These are phyloP conservation scores for Tardiomyces digboiensis DNA, from an alignment of 1,139 yeast species.

Conservation along the genomic window DNA sequence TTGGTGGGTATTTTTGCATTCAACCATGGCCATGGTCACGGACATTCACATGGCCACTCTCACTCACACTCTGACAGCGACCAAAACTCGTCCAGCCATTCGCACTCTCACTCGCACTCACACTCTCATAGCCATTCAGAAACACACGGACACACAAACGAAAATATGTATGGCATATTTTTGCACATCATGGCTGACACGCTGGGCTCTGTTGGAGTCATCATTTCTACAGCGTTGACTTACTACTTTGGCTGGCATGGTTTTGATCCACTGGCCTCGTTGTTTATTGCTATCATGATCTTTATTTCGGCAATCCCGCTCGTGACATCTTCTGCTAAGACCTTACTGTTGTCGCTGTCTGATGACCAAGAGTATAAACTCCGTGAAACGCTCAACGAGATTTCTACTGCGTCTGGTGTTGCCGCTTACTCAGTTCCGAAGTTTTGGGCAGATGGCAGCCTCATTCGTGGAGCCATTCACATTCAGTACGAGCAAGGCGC, in stretches of 20 bases:
- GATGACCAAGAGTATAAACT: constrained; percentile 49
- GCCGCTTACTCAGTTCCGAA: constrained; percentile 80
- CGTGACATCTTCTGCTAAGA: constrained; percentile 68
- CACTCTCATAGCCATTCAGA: constrained; percentile 13
- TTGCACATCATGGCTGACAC: constrained; percentile 93
- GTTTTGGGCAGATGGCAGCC: constrained; percentile 69
- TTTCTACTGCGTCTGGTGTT: constrained; percentile 67
- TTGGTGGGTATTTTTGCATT: constrained; percentile 91
- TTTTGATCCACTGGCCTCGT: constrained; percentile 88
- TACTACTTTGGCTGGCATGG: constrained; percentile 41
- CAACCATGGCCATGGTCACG: constrained; percentile 46
- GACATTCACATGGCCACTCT: constrained; percentile 15
- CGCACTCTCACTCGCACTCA: constrained; percentile 18
- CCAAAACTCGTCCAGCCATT: constrained; percentile 8
- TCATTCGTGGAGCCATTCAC: constrained; percentile 41
- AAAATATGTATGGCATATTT: constrained; percentile 92
- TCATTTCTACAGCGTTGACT: constrained; percentile 61
- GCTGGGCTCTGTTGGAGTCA: constrained; percentile 93
- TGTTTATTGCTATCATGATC: constrained; percentile 75
- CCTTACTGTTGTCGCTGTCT: constrained; percentile 54
- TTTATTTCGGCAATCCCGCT: constrained; percentile 78
- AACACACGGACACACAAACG: constrained; percentile 36
- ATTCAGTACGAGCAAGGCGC: constrained; percentile 63
- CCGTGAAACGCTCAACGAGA: constrained; percentile 55
- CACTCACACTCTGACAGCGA: constrained; percentile 16